Base-by-base conservation (phyloP, 108 stramenopile species). In the Epithemia pelagica region DNA sequence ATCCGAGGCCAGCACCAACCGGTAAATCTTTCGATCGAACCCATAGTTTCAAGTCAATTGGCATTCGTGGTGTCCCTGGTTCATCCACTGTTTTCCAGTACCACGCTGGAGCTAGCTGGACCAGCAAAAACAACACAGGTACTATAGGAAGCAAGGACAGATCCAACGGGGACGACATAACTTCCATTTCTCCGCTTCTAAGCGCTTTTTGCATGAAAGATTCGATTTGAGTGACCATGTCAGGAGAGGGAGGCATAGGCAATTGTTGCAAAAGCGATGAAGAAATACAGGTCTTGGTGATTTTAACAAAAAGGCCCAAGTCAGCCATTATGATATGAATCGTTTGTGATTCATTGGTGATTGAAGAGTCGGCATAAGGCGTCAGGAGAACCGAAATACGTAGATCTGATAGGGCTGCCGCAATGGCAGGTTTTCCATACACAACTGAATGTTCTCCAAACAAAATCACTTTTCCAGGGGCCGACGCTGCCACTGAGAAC, bases 391-490 rank as follows among this genome's bases (percentile, higher is more conserved):
- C 72, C 1, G 22, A 60, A 32, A 73, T 73, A 1, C 70, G 75
- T 54, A 85, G 55, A 69, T 85, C 83, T 10, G 78, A 77, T 5
- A 82, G 74, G 52, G 83, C 75, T 2, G 80, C 83, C 1, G 78
- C 80, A 2, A 85, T 59, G 0, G 80, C 83, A 20, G 78, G 78
- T 61, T 75, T 59, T 19, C 80, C 80, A 27, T 82, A 74, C 27
- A 82, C 83, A 30, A 82, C 83, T 21, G 83, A 74, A 59, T 85
- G 83, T 63, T 85, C 83, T n/a, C 83, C 83, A 73, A 85, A 85
- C 21, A 85, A 62, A 52, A 85, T 85, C 18, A 74, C 80, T 54
- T 85, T 85, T 25, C 83, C 83, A 32, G 83, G 83, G 18, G 83
- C 83, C 1, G 72, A 73, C 2, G 72, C 72, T 3, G 62, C 64